Evolutionary conservation across 176 grass and related monocot species (phyloP).

Genomic region (Areca catechu): DNA sequence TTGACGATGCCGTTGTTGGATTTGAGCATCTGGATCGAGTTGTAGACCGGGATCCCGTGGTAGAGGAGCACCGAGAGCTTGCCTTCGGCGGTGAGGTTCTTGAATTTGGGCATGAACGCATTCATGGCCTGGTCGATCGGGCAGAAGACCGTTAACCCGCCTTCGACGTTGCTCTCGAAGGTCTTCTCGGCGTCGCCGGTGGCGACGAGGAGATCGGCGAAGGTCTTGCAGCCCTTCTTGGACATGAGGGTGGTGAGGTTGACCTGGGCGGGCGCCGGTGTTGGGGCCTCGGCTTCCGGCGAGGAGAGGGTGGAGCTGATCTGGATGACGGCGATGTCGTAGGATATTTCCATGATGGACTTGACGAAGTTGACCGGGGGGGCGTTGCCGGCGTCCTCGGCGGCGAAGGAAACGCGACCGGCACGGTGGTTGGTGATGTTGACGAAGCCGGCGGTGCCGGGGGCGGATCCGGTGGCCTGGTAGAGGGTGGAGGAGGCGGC

Average conservation of each 20-base stretch:
- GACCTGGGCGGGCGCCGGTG: conserved; percentile 36
- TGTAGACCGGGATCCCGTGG: conserved; percentile 4
- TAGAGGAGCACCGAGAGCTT: conserved; percentile 4
- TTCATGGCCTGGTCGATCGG: conserved; percentile 20
- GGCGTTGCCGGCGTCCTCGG: not conserved
- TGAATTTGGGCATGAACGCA: not conserved
- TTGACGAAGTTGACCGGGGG: conserved; percentile 21
- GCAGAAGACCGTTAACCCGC: conserved; percentile 31
- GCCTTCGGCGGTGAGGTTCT: conserved; percentile 7
- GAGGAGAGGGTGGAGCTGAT: conserved; percentile 37
- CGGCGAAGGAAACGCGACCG: conserved; percentile 20
- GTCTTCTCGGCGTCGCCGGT: conserved; percentile 35
- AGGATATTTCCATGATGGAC: conserved; percentile 28
- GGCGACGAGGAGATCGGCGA: conserved; percentile 41
- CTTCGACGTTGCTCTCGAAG: conserved; percentile 57
- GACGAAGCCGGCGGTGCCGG: conserved; percentile 22
- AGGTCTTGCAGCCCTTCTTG: conserved; percentile 73
- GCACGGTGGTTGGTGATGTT: conserved; percentile 13
- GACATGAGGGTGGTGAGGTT: conserved; percentile 79
- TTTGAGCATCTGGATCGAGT: conserved; percentile 1
- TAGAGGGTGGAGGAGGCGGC: conserved; percentile 26
- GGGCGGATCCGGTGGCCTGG: conserved; percentile 29
- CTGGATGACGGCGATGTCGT: conserved; percentile 45
- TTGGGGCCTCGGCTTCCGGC: conserved; percentile 7
- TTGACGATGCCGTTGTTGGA: conserved; percentile 2